phyloP scores from a whole-genome alignment of 768 basidiomycete species.

The Lactarius vividus region DNA sequence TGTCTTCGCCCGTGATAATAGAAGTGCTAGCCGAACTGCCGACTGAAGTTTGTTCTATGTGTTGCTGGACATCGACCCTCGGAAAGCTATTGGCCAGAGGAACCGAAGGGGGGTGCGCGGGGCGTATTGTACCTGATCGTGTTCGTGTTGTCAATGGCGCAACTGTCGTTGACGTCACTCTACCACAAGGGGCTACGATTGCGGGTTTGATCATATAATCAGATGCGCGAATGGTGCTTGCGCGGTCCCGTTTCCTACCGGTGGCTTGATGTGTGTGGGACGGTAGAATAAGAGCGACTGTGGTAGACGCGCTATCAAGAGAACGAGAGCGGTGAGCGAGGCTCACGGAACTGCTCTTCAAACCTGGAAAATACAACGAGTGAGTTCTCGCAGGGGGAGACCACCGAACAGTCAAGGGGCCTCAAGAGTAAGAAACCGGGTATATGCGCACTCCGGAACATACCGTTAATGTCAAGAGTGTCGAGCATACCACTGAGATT shows the following conservation, averaged over 20 bases:
- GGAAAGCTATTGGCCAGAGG: background rate
- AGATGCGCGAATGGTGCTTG: constrained; percentile 29
- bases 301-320: constrained; percentile 16
- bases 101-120: constrained; percentile 17
- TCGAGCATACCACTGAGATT: constrained; percentile 25
- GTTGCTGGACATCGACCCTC: constrained; percentile 24
- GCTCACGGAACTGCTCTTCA: background rate
- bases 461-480: constrained; percentile 25
- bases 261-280: background rate
- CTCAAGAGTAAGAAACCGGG: background rate
- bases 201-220: constrained; percentile 18
- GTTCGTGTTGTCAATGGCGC: constrained; percentile 25
- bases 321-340: constrained; percentile 18
- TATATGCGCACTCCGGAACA: background rate
- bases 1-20: background rate
- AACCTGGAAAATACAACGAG: background rate
- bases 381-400: background rate
- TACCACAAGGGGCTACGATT: background rate
- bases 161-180: background rate
- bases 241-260: constrained; percentile 22
- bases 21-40: background rate
- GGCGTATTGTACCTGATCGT: constrained; percentile 29
- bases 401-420: background rate
- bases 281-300: background rate
- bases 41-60: constrained; percentile 25